Base-by-base conservation (phyloP, 1,139 yeast genomes). In the Saccharomyces hybrid region DNA sequence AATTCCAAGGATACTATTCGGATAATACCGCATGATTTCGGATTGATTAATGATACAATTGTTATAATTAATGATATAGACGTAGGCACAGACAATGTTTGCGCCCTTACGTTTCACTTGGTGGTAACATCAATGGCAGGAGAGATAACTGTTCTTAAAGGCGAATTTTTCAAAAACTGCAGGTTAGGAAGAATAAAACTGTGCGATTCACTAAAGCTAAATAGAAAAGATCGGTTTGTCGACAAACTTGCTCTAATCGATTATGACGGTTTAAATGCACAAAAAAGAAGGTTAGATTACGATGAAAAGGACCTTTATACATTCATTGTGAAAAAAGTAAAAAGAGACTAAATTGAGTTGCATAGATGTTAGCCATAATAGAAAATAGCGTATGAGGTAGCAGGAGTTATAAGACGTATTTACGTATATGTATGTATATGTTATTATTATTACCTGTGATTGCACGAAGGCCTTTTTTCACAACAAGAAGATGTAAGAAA, bases 11-110 rank as follows among this genome's bases (percentile, higher is more conserved):
- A 51, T 8, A 55, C 62, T 8, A 23, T 63, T 9, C 59, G 62
- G 42, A 51, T 62, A 13, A 59, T 64, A 9, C 49, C 59, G 30
- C 59, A 57, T 48, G 51, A 61, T 31, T 53, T 66, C 13, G 70
- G 68, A 1, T 53, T 62, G 8, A 57, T 64, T 5, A 59, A 60
- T 26, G 69, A 67, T 54, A 59, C 64, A 6, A 57, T 62, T 4
- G 30, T 66, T 11, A 46, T 61, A 3, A 54, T 63, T 9, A 55
- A 58, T 13, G 25, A 52, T 13, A 52, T 59, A 25, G 54, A 57
- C 34, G 46, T 48, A 8, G 53, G 58, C 28, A 5, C 30, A 7
- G 52, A 52, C 13, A 55, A 58, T 47, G 54, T 51, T 9, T 58
- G 57, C 16, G 50, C 51, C 13, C 48, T 65, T 3, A 50, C 34